phyloP scores from a whole-genome alignment of 1,139 yeast species.

The Suhomyces choctaworum region DNA sequence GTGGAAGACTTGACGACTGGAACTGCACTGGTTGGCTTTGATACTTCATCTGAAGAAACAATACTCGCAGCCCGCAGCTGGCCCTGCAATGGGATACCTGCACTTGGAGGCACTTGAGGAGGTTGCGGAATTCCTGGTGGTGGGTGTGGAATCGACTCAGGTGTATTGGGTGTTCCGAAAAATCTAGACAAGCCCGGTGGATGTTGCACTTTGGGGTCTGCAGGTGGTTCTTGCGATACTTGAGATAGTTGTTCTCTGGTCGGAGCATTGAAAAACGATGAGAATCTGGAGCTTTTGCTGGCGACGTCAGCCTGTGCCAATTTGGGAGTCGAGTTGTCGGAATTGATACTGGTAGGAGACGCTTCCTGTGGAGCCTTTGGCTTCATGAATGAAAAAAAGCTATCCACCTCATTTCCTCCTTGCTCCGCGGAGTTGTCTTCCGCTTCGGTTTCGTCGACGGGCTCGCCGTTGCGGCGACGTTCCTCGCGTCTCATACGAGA shows the following conservation, averaged over 20 bases:
- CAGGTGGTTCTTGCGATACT: background rate
- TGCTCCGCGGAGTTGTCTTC: slow-evolving; percentile 17
- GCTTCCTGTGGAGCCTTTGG: slow-evolving; percentile 19
- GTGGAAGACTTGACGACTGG: slow-evolving; percentile 13
- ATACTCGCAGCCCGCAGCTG: slow-evolving; percentile 4
- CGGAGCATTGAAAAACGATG: slow-evolving; percentile 43
- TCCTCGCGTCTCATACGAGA: slow-evolving; percentile 59
- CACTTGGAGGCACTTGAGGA: background rate
- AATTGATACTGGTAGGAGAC: background rate
- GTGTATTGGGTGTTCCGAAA: slow-evolving; percentile 11
- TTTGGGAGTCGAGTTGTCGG: slow-evolving; percentile 14
- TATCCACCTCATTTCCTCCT: slow-evolving; percentile 51
- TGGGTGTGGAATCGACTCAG: slow-evolving; percentile 2
- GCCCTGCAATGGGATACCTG: background rate
- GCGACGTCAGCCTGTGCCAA: slow-evolving; percentile 16
- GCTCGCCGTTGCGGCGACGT: slow-evolving; percentile 51
- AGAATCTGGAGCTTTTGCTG: slow-evolving; percentile 45
- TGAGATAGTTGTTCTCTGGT: slow-evolving; percentile 10
- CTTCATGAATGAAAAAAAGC: slow-evolving; percentile 50
- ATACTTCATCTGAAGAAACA: slow-evolving; percentile 11
- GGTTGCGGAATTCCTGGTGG: slow-evolving; percentile 1
- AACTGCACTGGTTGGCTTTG: slow-evolving; percentile 4
- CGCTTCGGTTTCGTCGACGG: slow-evolving; percentile 4
- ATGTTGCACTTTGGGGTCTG: slow-evolving; percentile 1
- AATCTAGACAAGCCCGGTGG: slow-evolving; percentile 20